Conservation (phyloP, 805 yeast genomes). For the Starmerella vitae region DNA sequence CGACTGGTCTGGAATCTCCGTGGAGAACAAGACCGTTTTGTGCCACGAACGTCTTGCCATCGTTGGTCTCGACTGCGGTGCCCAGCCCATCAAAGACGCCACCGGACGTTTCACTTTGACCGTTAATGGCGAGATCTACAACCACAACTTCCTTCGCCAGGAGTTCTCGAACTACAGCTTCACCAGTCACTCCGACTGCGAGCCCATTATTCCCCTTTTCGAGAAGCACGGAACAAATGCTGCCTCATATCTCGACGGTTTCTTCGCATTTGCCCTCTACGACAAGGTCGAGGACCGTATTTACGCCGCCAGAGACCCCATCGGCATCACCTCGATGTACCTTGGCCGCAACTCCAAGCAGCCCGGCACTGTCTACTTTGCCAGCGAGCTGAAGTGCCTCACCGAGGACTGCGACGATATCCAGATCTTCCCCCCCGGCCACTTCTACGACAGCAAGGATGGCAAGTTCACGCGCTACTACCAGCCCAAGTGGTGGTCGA, state of each 20-base stretch:
- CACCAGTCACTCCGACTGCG: constrained; percentile 90
- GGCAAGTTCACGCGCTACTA: constrained; percentile 78
- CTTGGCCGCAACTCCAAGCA: constrained; percentile 64
- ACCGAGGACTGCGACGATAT: constrained; percentile 90
- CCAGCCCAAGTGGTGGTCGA: constrained; percentile 93
- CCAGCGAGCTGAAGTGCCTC: constrained; percentile 88
- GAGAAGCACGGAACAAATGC: constrained; percentile 78
- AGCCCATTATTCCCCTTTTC: constrained; percentile 88
- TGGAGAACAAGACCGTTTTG: constrained; percentile 62
- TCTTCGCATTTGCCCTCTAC: constrained; percentile 91
- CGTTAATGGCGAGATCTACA: constrained; percentile 97
- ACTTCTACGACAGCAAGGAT: constrained; percentile 82
- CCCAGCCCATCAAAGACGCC: constrained; percentile 83
- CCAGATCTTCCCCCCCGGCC: constrained; percentile 96
- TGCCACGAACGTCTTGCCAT: constrained; percentile 95
- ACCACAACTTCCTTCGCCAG: constrained; percentile 80
- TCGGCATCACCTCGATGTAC: constrained; percentile 91
- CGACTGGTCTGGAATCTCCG: constrained; percentile 91
- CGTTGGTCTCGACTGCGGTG: constrained; percentile 95
- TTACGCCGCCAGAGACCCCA: constrained; percentile 96
- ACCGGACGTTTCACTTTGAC: constrained; percentile 63
- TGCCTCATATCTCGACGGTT: constrained; percentile 89
- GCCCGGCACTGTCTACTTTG: constrained; percentile 75
- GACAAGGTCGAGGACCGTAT: constrained; percentile 77
- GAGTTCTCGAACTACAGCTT: constrained; percentile 59